Conservation (phyloP, 75 land plant genomes). For the Ceratopteris richardii region DNA sequence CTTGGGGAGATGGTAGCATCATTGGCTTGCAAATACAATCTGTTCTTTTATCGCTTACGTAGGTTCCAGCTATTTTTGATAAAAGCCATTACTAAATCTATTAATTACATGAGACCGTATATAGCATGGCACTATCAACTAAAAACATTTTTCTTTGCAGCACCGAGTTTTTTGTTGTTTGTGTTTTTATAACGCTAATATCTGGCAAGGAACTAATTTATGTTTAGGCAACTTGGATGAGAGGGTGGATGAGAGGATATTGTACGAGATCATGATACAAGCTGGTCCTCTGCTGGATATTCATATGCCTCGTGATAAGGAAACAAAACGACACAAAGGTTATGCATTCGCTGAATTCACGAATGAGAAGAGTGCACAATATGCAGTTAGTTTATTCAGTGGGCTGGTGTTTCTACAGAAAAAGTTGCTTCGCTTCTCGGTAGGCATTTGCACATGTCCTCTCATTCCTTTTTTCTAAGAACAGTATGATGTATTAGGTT, state of each 20-base stretch:
- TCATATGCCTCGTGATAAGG: conserved; percentile 71
- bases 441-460: conserved; percentile 20
- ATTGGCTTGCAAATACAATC: too few relatives aligned
- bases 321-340: conserved; percentile 75
- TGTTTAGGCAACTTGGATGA: conserved; percentile 87
- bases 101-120: too few relatives aligned
- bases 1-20: too few relatives aligned
- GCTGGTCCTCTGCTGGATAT: conserved; percentile 80
- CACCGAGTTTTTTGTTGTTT: too few relatives aligned
- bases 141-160: too few relatives aligned
- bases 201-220: too few relatives aligned
- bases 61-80: too few relatives aligned
- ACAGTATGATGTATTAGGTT: neutral
- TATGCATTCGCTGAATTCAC: conserved; percentile 87
- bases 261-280: conserved; percentile 89
- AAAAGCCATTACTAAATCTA: too few relatives aligned
- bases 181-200: neutral
- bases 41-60: too few relatives aligned
- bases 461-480: neutral
- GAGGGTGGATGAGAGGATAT: conserved; percentile 63
- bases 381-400: conserved; percentile 76
- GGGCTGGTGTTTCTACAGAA: conserved; percentile 73
- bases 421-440: conserved; percentile 54
- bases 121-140: too few relatives aligned
- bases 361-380: conserved; percentile 66